A percentile compares a stretch with the other conserved stretches of the same genome.
phyloP scores from a whole-genome alignment of 306 rosid genomes.

The Echinosophora koreensis region DNA sequence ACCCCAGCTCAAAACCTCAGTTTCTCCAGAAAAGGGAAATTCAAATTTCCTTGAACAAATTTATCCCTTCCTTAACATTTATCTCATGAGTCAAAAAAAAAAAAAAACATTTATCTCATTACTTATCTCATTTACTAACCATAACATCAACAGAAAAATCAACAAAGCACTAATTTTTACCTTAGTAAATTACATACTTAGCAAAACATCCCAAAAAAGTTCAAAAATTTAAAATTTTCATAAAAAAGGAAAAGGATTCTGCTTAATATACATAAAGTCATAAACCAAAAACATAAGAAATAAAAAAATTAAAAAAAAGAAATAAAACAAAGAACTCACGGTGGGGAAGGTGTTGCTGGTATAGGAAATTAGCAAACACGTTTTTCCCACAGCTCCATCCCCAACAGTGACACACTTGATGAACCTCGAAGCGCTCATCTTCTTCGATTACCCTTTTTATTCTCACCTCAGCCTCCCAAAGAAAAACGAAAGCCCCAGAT shows the following conservation, averaged over 20 bases:
- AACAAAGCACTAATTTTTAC: neutral
- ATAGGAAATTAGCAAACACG: conserved; percentile 95
- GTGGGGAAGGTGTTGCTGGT: conserved; percentile 99
- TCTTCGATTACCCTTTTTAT: conserved; percentile 13
- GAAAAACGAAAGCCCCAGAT: conserved; percentile 69
- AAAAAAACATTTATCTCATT: no score
- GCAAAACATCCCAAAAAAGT: neutral
- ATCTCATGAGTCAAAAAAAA: no score
- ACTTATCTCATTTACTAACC: neutral
- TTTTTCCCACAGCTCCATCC: conserved; percentile 99
- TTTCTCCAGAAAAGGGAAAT: neutral
- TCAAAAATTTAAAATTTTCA: conserved; percentile 6
- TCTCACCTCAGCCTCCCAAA: conserved; percentile 35
- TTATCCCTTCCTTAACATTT: conserved; percentile 14
- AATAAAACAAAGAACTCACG: conserved; percentile 50
- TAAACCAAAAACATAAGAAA: neutral
- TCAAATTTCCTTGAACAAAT: conserved; percentile 18
- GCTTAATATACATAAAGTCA: no score
- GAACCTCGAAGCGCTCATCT: conserved; percentile 99
- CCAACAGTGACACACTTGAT: conserved; percentile 98
- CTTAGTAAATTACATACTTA: neutral
- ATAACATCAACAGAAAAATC: neutral
- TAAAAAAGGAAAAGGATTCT: neutral
- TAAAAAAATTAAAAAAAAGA: neutral
- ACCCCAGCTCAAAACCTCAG: conserved; percentile 2